These are phyloP conservation scores for Cordyceps pruinosa DNA, from an alignment of 2,329 filamentous ascomycete species.

Conservation along the genomic window DNA sequence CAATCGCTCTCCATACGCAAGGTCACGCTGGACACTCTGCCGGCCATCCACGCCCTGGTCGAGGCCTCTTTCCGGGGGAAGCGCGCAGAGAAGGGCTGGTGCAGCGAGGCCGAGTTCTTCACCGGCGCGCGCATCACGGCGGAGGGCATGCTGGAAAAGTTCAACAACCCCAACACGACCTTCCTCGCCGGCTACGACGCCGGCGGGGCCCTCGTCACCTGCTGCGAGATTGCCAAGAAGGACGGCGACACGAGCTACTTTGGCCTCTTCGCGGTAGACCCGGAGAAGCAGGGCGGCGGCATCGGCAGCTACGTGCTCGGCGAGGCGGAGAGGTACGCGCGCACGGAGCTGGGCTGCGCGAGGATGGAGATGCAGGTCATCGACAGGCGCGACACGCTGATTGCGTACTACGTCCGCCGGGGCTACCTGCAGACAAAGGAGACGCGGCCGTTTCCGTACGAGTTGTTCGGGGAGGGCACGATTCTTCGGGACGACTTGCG, in stretches of 20 bases:
- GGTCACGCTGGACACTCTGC: slow-evolving; percentile 27
- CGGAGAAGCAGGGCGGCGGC: slow-evolving; percentile 34
- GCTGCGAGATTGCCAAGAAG: slow-evolving; percentile 35
- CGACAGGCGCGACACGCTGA: slow-evolving; percentile 35
- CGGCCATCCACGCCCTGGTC: slow-evolving; percentile 31
- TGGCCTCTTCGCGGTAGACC: slow-evolving; percentile 42
- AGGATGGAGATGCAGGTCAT: slow-evolving; percentile 40
- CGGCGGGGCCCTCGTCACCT: slow-evolving; percentile 28
- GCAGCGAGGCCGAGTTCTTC: slow-evolving; percentile 39
- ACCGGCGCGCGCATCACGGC: slow-evolving; percentile 37
- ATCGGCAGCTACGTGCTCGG: slow-evolving; percentile 35
- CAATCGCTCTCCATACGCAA: slow-evolving; percentile 27
- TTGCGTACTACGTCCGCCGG: slow-evolving; percentile 38
- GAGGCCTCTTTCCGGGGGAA: slow-evolving; percentile 39
- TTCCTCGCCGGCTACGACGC: slow-evolving; percentile 32
- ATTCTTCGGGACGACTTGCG: slow-evolving; percentile 37
- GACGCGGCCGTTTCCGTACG: slow-evolving; percentile 36
- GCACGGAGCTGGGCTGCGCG: slow-evolving; percentile 24
- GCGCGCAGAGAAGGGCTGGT: slow-evolving; percentile 36
- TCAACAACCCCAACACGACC: slow-evolving; percentile 28
- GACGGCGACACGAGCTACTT: slow-evolving; percentile 32
- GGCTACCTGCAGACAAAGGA: slow-evolving; percentile 36
- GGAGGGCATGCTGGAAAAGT: slow-evolving; percentile 31
- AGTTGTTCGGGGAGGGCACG: slow-evolving; percentile 27
- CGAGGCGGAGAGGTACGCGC: slow-evolving; percentile 33